These are phyloP conservation scores for Allium fistulosum DNA, from an alignment of 106 monocot genomes.

Conservation along the genomic window DNA sequence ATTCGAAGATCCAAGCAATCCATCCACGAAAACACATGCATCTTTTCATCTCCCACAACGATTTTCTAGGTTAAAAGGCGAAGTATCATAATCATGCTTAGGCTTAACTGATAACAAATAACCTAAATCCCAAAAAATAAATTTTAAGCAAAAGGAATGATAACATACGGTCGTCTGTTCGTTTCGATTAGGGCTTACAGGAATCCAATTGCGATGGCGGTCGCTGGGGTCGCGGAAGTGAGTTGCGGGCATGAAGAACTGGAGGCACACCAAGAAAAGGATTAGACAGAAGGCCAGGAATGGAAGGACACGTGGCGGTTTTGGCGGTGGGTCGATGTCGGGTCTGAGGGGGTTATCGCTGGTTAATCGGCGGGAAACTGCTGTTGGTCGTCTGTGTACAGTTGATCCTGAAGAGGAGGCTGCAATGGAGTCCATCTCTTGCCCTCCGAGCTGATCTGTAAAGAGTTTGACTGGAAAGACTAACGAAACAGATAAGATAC, in stretches of 20 bases:
- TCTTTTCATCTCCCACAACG: conserved; percentile 4
- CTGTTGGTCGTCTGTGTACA: conserved; percentile 12
- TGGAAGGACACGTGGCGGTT: conserved; percentile 35
- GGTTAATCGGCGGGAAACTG: background rate
- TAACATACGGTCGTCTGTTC: background rate
- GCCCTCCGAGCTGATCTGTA: no score
- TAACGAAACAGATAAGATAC: no score
- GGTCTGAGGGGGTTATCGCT: conserved; percentile 19
- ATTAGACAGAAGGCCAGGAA: conserved; percentile 43
- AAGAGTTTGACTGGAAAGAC: no score
- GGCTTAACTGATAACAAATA: no score
- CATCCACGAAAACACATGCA: conserved; percentile 37
- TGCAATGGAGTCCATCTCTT: no score
- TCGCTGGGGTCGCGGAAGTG: conserved; percentile 73
- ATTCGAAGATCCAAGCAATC: conserved; percentile 15
- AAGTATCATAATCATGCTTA: no score
- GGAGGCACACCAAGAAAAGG: conserved; percentile 50
- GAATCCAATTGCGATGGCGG: conserved; percentile 39
- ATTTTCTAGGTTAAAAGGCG: no score
- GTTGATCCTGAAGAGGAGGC: conserved; percentile 1
- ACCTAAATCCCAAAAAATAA: no score
- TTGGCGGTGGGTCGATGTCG: conserved; percentile 68
- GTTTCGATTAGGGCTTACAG: background rate
- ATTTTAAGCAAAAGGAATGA: no score
- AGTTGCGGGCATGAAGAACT: conserved; percentile 56